Base-by-base conservation (phyloP, 441 rosid species). In the Mallotus japonicus region DNA sequence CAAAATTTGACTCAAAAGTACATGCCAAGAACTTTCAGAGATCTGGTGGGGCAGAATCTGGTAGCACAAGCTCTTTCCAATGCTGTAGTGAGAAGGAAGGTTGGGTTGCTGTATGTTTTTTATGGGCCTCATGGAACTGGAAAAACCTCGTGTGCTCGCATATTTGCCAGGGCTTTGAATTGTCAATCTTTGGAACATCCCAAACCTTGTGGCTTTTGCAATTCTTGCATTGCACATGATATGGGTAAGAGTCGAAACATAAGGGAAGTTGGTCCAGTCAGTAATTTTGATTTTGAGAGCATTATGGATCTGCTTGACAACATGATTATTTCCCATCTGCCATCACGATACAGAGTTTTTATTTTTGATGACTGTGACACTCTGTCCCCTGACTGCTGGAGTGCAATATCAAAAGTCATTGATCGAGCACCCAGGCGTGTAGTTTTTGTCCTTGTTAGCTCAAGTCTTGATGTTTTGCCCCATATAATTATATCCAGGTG, bases 91-190 rank as follows among this genome's bases (percentile, higher is more conserved):
- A 85, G 82, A 79, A 77, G 87, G 66, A 96, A 86, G 85, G 88
- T 96, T 67, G 99, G 96, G 37, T 81, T 92, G 40, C 89, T 96
- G 6, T 96, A 93, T 73, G 96, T 93, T 40, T 93, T 96, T 69
- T 86, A 96, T 16, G 99, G 98, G 65, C 98, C 97, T 77, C 97
- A 90, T 73, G 99, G 99, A 73, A 93, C 98, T 3, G 99, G 99
- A 53, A 96, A 93, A 87, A 92, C 97, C 47, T 93, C 96, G 1
- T 92, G 98, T 58, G 99, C 98, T 82, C 87, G 98, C 50, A 89
- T 93, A 75, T 92, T 96, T 77, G 90, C 99, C 53, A 85, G 90
- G 78, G 97, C 97, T 67, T 85, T 96, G 79, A 96, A 92, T 76
- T 96, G 99, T 81, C 95, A 86, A 57, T 89, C 99, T 55, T 40